Conservation (phyloP, 768 basidiomycete species). For the Auricularia auricula-judae region DNA sequence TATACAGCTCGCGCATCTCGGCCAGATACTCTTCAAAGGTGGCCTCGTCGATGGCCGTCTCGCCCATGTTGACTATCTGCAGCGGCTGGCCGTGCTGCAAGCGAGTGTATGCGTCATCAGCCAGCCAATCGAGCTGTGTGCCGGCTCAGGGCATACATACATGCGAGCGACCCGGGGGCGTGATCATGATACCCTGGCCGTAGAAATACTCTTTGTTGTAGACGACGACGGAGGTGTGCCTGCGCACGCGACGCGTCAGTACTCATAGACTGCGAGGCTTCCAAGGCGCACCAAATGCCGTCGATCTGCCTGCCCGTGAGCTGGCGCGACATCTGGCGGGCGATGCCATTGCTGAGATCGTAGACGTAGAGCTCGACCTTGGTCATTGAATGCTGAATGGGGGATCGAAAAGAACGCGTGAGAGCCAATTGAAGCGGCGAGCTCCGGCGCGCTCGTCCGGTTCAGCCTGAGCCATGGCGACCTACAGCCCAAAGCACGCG, state of each 20-base stretch:
- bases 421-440: neutral
- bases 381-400: neutral
- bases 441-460: too few relatives aligned
- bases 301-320: conserved; percentile 85
- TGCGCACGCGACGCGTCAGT: conserved; percentile 17
- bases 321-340: conserved; percentile 63
- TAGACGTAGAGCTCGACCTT: conserved; percentile 78
- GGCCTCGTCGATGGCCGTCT: conserved; percentile 69
- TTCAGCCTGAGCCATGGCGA: neutral
- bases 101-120: neutral
- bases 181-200: conserved; percentile 71
- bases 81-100: conserved; percentile 64
- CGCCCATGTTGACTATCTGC: conserved; percentile 62
- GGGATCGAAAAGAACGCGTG: neutral
- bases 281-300: conserved; percentile 66
- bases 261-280: neutral
- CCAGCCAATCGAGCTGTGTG: neutral
- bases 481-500: neutral
- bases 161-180: conserved; percentile 71
- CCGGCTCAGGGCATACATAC: conserved; percentile 23
- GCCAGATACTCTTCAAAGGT: conserved; percentile 78
- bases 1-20: conserved; percentile 70
- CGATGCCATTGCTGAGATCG: conserved; percentile 83
- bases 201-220: conserved; percentile 84
- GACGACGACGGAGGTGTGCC: conserved; percentile 90